Conservation (phyloP, 371 early-diverging fungal genomes). For the Mortierella sp. region DNA sequence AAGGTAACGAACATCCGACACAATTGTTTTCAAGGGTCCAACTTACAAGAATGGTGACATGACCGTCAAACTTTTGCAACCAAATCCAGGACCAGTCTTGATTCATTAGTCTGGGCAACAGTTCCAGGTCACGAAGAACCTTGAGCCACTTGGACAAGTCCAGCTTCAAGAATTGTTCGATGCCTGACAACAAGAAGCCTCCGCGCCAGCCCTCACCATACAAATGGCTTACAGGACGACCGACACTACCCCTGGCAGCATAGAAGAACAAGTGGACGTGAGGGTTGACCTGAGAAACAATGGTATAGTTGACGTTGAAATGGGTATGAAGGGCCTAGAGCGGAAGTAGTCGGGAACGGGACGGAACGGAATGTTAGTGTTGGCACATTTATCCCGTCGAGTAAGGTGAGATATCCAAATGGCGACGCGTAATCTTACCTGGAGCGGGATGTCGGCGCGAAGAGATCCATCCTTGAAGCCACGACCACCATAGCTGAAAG, state of each 20-base stretch:
- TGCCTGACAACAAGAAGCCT: conserved; percentile 82
- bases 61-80: conserved; percentile 90
- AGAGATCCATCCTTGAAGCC: conserved; percentile 91
- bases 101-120: conserved; percentile 78
- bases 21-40: too few species aligned
- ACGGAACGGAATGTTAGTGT: too few species aligned
- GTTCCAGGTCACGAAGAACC: conserved; percentile 78
- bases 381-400: not conserved
- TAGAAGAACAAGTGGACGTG: conserved; percentile 89
- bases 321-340: conserved; percentile 75
- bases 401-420: not conserved
- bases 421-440: conserved; percentile 13
- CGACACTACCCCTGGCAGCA: conserved; percentile 78
- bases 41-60: conserved; percentile 82
- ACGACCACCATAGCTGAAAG: conserved; percentile 79
- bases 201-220: conserved; percentile 80
- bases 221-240: conserved; percentile 67
- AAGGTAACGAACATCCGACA: too few species aligned
- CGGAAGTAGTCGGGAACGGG: conserved; percentile 70
- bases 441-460: conserved; percentile 85
- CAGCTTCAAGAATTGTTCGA: conserved; percentile 84
- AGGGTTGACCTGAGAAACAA: conserved; percentile 92
- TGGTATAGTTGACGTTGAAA: conserved; percentile 89
- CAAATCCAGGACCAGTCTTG: conserved; percentile 87
- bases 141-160: conserved; percentile 90